Base-by-base conservation (phyloP, 2,329 filamentous ascomycete genomes). In the Fusarium sp. region DNA sequence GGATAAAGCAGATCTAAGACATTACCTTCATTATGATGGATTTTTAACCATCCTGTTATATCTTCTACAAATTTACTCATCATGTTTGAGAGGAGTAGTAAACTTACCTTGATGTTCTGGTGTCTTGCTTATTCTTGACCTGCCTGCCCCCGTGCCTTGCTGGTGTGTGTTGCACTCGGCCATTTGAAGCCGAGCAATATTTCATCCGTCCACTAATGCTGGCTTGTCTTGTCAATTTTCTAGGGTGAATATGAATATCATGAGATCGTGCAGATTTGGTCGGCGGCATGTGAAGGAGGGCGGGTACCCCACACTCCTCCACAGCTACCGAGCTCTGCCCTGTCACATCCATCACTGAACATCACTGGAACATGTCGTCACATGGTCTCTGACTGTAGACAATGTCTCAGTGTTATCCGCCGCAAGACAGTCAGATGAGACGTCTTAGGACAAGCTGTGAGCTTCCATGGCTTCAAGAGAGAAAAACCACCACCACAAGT, bases 151-250 rank as follows among this genome's bases (percentile, higher is more conserved):
- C 35, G 31, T 56, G 16, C 31, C 25, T 63, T 36, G 35, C 18
- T 35, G 22, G 29, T 42, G 25, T 69, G 69, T 18, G 62, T 66
- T 31, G 33, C 63, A 69, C 59, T 74, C 71, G 72, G 65, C 65
- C 45, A 47, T 69, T 74, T 56, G 14, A 47, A 69, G 68, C 71
- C 58, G 50, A 64, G 18, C 33, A 35, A 40, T 72, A 60, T 50
- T 72, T 63, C 50, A 74, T 71, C 71, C 67, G 71, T 68, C 71
- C 71, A 66, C 35, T 74, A 22, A 58, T 47, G 57, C 59, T 14
- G 56, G 33, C 60, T 25, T 74, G 56, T 10, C 4, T n/a, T 61
- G 50, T 36, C 35, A 40, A 59, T 38, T 66, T 63, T 50, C 59
- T n/a, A 61, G 27, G 20, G 58, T 20, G 29, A 38, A 68, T 36